Base-by-base conservation (phyloP, 2,329 filamentous ascomycete species). In the Verticillium dahliae region DNA sequence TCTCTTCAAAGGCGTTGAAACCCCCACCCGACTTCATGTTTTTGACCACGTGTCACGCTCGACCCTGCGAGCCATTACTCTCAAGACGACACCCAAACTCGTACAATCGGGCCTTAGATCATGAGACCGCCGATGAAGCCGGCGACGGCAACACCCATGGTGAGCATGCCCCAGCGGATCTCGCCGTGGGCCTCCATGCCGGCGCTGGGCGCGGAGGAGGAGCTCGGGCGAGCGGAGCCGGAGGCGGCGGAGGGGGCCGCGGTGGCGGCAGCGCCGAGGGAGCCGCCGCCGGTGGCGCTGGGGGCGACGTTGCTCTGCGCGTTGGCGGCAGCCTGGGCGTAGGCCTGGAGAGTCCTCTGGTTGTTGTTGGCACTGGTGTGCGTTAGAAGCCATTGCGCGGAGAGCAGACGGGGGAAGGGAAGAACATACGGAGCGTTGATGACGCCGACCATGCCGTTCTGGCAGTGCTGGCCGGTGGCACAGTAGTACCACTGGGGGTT, bases 401-500 rank as follows among this genome's bases (percentile, higher is more conserved):
- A 6, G 39, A 14, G 37, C 3, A 33, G 2, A 27, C 10, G n/a
- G 18, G n/a, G 27, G 50, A 31, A 54, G 10, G 50, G 27, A 38
- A 38, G 13, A 34, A 63, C 63, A 18, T 37, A 61, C 63, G 62
- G 60, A 5, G 65, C 33, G 45, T 65, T 64, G 54, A 65, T 64
- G 11, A 82, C 82, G 59, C 82, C 82, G 57, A 84, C 81, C 81
- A 87, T 86, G 56, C 84, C 83, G n/a, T 68, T 72, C 67, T 87
- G 82, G 69, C 85, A 89, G 73, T 89, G 86, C 62, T 76, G 79
- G 39, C 68, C 78, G 62, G 86, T 82, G 15, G 81, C 81, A 70
- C 85, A 88, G 77, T 87, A 89, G 69, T 83, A 81, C 85, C 86
- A 89, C 62, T 87, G 80, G 1, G 86, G 85, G 56, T 79, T 82